These are phyloP conservation scores for Murraya koenigii DNA, from an alignment of 345 rosid species.

Conservation along the genomic window DNA sequence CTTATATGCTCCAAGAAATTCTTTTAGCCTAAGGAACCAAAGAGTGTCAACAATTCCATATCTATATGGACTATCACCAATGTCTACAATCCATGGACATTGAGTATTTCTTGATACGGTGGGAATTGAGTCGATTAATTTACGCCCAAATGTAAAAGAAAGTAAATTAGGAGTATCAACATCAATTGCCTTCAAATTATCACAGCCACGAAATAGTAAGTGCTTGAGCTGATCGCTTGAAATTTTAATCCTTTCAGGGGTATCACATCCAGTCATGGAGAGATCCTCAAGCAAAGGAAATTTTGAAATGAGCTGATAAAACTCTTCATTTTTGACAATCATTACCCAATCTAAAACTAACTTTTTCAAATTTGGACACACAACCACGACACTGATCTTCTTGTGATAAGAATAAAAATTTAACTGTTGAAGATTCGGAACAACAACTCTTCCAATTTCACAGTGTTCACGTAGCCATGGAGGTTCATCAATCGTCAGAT, in stretches of 20 bases:
- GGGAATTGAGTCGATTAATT: neutral
- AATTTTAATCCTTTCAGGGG: neutral
- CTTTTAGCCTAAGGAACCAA: neutral
- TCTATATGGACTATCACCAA: neutral
- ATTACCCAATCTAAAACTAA: neutral
- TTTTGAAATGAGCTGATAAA: neutral
- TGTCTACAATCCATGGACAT: neutral
- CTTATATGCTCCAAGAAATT: neutral
- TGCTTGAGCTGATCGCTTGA: neutral
- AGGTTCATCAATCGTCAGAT: neutral
- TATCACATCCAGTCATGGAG: neutral
- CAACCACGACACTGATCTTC: neutral
- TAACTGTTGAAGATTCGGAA: constrained; percentile 1
- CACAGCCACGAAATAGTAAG: neutral
- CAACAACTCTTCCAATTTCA: neutral
- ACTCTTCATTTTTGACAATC: neutral
- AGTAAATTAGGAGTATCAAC: neutral
- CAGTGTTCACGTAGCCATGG: too few species aligned
- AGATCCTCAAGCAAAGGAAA: neutral
- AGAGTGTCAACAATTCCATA: neutral
- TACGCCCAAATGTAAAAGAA: neutral
- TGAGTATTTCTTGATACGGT: neutral
- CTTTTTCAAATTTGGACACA: neutral
- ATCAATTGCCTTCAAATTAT: neutral
- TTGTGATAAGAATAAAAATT: neutral